Evolutionary conservation across 257 asterid genomes (phyloP).

Genomic region (Penstemon eatonii): DNA sequence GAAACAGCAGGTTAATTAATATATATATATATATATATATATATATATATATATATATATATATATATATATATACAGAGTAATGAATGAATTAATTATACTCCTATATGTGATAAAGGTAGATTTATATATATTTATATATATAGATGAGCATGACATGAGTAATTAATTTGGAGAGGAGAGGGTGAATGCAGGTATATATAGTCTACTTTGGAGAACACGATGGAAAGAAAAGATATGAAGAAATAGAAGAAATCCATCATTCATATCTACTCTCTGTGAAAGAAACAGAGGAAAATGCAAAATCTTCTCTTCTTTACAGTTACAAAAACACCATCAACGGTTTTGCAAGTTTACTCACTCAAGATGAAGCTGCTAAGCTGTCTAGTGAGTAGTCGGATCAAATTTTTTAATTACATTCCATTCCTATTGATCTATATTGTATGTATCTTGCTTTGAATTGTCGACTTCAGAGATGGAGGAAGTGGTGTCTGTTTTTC

Average conservation of each 20-base stretch:
- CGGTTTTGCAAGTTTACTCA: constrained; percentile 86
- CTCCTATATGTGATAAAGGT: no score
- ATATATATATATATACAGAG: no score
- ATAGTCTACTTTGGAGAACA: constrained; percentile 85
- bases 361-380: constrained; percentile 58
- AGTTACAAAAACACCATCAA: constrained; percentile 87
- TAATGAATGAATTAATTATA: no score
- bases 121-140: no score
- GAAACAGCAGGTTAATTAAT: constrained; percentile 33
- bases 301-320: constrained; percentile 73
- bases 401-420: not conserved
- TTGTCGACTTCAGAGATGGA: constrained; percentile 68
- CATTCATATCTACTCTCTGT: constrained; percentile 65
- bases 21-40: no score
- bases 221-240: constrained; percentile 44
- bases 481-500: constrained; percentile 65
- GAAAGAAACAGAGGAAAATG: constrained; percentile 65
- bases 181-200: constrained; percentile 38
- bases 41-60: no score
- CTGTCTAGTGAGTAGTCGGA: constrained; percentile 45
- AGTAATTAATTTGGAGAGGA: no score
- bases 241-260: constrained; percentile 67
- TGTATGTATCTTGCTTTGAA: no score
- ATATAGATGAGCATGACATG: no score
- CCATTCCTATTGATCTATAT: no score